Evolutionary conservation across 2,329 filamentous ascomycete genomes (phyloP), one percentile per base, ranked within the genome.

Genomic region (Fusarium redolens): DNA sequence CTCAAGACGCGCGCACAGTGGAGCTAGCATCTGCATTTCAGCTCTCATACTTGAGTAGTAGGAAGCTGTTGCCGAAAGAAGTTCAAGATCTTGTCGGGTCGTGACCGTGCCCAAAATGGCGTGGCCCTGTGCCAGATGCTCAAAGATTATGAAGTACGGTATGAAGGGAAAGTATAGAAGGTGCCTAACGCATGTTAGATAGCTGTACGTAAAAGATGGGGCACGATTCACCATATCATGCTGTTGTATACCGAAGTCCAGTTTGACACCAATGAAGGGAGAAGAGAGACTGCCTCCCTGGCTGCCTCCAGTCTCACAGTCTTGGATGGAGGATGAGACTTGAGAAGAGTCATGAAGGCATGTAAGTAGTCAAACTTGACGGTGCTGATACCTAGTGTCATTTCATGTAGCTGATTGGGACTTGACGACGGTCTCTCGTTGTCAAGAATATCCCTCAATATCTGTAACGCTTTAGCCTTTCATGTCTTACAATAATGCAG

Each of bases 101-200:
- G 22, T 38, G 3, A 18, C 8, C 7, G 4, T 9, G 5, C 40
- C 28, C 0, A n/a, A 17, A 2, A 20, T 28, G 6, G 30, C 11
- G 13, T 48, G 30, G 1, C 10, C 7, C 0, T 65, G 10, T 7
- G 33, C 33, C 8, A 67, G 7, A 14, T 65, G 28, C 9, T 54
- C 44, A 13, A 68, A 69, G 12, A 69, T 25, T 10, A 69, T 38
- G 75, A 62, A 63, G n/a, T 63, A 69, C 3, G 67, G 37, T 8
- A 58, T 63, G 6, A 69, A 69, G 0, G 67, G 67, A 18, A 51
- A 68, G 20, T 68, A 69, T 7, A 69, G 20, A 3, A 68, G 45
- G 18, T 68, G 52, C 67, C 66, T 64, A 4, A 15, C 2, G 1
- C 3, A 12, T 5, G 4, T 50, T 20, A 61, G 44, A 11, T 5